Evolutionary conservation across 2,329 filamentous ascomycete genomes (phyloP), one percentile per base, ranked within the genome.

Genomic region (Orbilia quercus): DNA sequence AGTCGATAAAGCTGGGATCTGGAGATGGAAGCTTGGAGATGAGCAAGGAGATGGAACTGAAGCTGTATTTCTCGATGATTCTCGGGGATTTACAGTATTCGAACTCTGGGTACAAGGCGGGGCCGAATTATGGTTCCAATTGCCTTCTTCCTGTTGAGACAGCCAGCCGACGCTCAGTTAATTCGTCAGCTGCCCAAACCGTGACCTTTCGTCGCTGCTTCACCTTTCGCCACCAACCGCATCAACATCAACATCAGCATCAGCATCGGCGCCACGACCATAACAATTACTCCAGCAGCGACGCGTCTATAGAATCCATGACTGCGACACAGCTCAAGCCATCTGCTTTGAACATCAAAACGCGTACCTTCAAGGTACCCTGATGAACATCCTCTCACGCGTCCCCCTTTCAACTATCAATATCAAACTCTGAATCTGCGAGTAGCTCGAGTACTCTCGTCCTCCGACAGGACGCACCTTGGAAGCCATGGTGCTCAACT

Each of bases 311-410:
- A n/a, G 38, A 44, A 50, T 59, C 47, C 44, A 72, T 72, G 67
- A 36, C 44, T 11, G 38, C 25, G 22, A 45, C n/a, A 28, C 22
- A 54, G 7, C 18, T 7, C 23, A 18, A 36, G 5, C 11, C 36
- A 31, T n/a, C 23, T 22, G 20, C 12, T 14, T 20, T 14, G 11
- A 40, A 38, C 53, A 38, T 42, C 38, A 31, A 34, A 53, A 62
- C 69, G 60, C 69, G 69, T 66, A 34, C 54, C 34, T 62, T 60
- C 40, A 47, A 66, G 36, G 60, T 73, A 36, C 69, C 44, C 31
- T 73, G 60, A 73, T 22, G 9, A 6, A 6, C n/a, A n/a, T 6
- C 28, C 55, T 22, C 38, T 23, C 20, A 38, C n/a, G 22, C 2
- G 42, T 34, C 31, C 36, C 44, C 47, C 7, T n/a, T 25, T 16